Evolutionary conservation across 2,329 filamentous ascomycete genomes (phyloP), one percentile per base, ranked within the genome.

Genomic region (Aspergillus transmontanensis): DNA sequence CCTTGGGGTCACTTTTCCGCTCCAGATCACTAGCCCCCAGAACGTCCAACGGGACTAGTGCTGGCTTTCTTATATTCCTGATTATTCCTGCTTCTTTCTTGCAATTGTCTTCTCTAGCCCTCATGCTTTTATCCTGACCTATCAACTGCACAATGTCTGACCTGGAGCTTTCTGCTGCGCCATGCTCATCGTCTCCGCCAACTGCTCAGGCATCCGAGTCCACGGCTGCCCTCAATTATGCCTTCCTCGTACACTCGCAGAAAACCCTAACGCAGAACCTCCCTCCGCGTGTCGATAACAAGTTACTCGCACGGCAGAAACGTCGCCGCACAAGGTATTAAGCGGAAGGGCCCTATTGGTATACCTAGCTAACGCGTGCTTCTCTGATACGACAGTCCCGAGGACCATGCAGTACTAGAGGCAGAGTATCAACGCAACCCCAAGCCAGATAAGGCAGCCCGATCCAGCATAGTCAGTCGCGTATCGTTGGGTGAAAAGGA

Each of bases 401-500:
- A 94, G 79, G 94, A 98, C 81, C 94, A 97, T 81, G 87, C 89
- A 58, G 87, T 96, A 59, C 88, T 97, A 64, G 94, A 97, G 79
- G 86, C 90, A 41, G 93, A 94, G 63, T 97, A 96, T 75, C 85
- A 87, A 71, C 86, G 84, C 66, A 96, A 97, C 76, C 87, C 92
- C 7, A 97, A 97, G 78, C 94, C 94, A 39, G 94, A 97, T 81
- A 97, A 96, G 80, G 86, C 89, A 61, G 90, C 92, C 78, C 92
- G 94, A 80, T 85, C 92, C 54, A 89, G 90, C 63, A 93, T 98
- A 67, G 92, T 96, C 64, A 87, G 87, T 79, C 91, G 89, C 78
- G 93, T 97, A 65, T 90, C 92, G 28, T 85, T 98, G 67, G 94
- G 92, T 69, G 94, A 97, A 81, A 97, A 97, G 79, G 94, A 97